These are phyloP conservation scores for Cadophora sp. DNA, from an alignment of 2,329 filamentous ascomycete species.

Conservation along the genomic window DNA sequence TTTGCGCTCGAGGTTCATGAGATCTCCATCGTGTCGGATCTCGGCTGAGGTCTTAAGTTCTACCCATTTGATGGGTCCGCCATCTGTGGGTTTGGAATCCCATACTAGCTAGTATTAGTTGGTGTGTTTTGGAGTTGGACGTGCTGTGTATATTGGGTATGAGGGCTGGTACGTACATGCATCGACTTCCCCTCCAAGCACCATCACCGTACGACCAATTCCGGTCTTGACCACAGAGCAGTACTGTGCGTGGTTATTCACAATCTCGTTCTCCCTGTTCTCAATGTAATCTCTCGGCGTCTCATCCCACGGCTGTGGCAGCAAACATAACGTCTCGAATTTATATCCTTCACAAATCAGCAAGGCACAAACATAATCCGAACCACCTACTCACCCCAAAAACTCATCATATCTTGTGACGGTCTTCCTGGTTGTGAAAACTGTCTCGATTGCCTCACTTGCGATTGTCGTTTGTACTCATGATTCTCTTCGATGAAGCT, in stretches of 20 bases:
- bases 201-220: slow-evolving; percentile 75
- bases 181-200: slow-evolving; percentile 94
- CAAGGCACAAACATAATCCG: neutral
- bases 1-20: slow-evolving; percentile 83
- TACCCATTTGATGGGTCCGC: slow-evolving; percentile 84
- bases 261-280: slow-evolving; percentile 69
- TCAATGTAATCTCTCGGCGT: slow-evolving; percentile 81
- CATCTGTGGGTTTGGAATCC: slow-evolving; percentile 74
- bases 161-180: slow-evolving; percentile 62
- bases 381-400: slow-evolving; percentile 71
- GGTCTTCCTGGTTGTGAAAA: slow-evolving; percentile 57
- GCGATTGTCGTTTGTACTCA: slow-evolving; percentile 69
- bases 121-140: slow-evolving; percentile 3
- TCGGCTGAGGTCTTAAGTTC: slow-evolving; percentile 91
- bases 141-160: neutral
- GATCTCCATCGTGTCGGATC: slow-evolving; percentile 71
- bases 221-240: slow-evolving; percentile 92
- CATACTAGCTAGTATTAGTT: slow-evolving; percentile 62
- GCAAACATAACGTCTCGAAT: slow-evolving; percentile 85
- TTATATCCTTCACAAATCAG: slow-evolving; percentile 77
- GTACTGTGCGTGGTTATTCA: slow-evolving; percentile 93
- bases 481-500: slow-evolving; percentile 96
- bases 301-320: slow-evolving; percentile 77
- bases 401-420: slow-evolving; percentile 85
- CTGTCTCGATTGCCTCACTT: slow-evolving; percentile 61